Evolutionary conservation across 2,329 filamentous ascomycete species (phyloP), one percentile per base, ranked within the genome.

Genomic region (Aureobasidium namibiae): DNA sequence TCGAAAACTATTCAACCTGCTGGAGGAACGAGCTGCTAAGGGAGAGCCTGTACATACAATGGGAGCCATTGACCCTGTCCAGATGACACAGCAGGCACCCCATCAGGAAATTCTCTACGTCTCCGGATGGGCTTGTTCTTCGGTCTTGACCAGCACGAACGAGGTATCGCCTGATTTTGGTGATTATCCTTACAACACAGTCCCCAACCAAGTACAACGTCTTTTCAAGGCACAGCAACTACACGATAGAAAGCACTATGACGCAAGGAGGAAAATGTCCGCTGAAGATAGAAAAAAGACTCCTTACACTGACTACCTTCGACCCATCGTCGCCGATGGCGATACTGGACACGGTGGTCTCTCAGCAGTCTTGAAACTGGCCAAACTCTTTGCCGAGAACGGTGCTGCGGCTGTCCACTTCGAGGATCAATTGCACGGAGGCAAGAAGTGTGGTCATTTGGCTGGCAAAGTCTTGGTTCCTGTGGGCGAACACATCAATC

Each of bases 141-240:
- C 91, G 0, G 84, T 96, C 21, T 79, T 99, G 46, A 97, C 92
- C 4, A 87, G 86, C 10, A 97, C 94, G 38, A 97, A 99, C 76
- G 94, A 99, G 73, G 94, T 99, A 29, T 96, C 91, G 0, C 89
- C 94, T 44, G 94, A 99, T 72, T 96, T 97, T 76, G 94, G 94
- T 68, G 94, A 99, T 75, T 99, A 99, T 73, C 94, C 94, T 0
- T 99, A 99, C 78, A 97, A 97, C 72, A 99, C 94, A 0, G 94
- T 99, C 4, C 94, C 94, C 9, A 97, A 97, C 75, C 94, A 97
- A 73, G 94, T 99, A 4, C 91, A 99, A 77, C 85, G 94, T 64
- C 78, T 99, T 54, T 90, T 95, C 77, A 97, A 97, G 76, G 94
- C 94, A 4, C 94, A 99, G 74, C 91, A 91, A 65, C 86, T 97